phyloP scores from a whole-genome alignment of 225 moss, liverwort and hornwort genomes.

The Marchantia paleacea region DNA sequence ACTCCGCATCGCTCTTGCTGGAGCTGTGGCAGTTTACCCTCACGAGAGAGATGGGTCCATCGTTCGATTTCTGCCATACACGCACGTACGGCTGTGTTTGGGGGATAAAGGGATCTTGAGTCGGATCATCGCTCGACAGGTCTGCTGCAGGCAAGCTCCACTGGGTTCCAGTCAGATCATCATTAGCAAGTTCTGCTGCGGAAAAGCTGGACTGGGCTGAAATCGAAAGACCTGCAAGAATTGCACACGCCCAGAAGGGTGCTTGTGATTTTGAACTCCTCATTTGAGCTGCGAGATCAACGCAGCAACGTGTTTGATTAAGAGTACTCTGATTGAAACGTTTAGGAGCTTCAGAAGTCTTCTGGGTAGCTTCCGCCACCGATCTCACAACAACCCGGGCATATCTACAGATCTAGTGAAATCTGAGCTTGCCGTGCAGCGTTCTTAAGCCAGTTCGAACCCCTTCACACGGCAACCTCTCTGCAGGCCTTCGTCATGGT shows the following conservation, averaged over 20 bases:
- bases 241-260: neutral
- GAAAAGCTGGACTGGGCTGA: neutral
- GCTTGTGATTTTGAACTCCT: neutral
- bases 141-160: neutral
- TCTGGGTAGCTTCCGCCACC: too few relatives aligned
- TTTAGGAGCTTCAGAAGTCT: too few relatives aligned
- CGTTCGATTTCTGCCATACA: neutral
- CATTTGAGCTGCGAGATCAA: too few relatives aligned
- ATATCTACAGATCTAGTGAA: too few relatives aligned
- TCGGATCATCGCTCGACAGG: neutral
- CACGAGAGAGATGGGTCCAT: neutral
- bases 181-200: neutral
- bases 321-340: neutral
- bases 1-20: neutral
- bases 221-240: neutral
- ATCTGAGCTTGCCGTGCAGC: too few relatives aligned
- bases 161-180: too few relatives aligned
- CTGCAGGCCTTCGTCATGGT: too few relatives aligned
- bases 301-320: neutral
- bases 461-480: too few relatives aligned
- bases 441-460: too few relatives aligned
- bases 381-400: too few relatives aligned
- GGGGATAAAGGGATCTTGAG: neutral
- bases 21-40: slow-evolving; percentile 1
- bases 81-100: neutral